Base-by-base conservation (phyloP, 1,139 yeast genomes). In the Scheffersomyces titani region DNA sequence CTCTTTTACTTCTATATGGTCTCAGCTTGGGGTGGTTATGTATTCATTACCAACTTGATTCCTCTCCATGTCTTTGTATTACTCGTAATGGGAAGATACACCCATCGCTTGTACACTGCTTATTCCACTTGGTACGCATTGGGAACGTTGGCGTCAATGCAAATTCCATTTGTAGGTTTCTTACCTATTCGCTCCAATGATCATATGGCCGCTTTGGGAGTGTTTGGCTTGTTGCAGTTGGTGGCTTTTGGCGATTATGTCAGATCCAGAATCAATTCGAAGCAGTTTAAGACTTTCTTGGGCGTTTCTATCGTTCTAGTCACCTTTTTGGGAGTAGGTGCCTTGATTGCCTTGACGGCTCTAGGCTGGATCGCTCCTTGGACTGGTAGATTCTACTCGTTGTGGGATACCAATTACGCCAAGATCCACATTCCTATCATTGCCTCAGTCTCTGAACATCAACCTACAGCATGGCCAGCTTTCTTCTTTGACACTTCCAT, bases 11-110 rank as follows among this genome's bases (percentile, higher is more conserved):
- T 96, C 74, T 96, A 96, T 81, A 96, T 96, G 99, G 99, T 96
- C 54, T 89, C 97, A 54, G 99, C 99, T n/a, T 96, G 99, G 99
- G 99, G 99, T 80, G 99, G 99, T 21, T 96, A 96, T 71, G 99
- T 94, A 53, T 96, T 96, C 79, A 96, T 96, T 76, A 96, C 99
- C 60, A 96, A 96, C 77, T 87, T 96, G 81, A 92, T 96, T 67
- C 99, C 99, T 54, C 81, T 96, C 67, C 99, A 96, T 72, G 92
- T 93, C 40, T 93, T 96, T 71, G 94, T 92, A 51, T 80, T 96
- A 69, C 77, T 96, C 57, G 77, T 91, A 63, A 96, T 96, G 99
- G 99, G 99, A 56, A 87, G 99, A 68, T 96, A 92, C 75, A 86
- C 85, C 66, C 87, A 88, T 64, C 86, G 87, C 65, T 74, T 94